phyloP scores from a whole-genome alignment of 2,329 filamentous ascomycete species.

The Calonectria leucothoes region DNA sequence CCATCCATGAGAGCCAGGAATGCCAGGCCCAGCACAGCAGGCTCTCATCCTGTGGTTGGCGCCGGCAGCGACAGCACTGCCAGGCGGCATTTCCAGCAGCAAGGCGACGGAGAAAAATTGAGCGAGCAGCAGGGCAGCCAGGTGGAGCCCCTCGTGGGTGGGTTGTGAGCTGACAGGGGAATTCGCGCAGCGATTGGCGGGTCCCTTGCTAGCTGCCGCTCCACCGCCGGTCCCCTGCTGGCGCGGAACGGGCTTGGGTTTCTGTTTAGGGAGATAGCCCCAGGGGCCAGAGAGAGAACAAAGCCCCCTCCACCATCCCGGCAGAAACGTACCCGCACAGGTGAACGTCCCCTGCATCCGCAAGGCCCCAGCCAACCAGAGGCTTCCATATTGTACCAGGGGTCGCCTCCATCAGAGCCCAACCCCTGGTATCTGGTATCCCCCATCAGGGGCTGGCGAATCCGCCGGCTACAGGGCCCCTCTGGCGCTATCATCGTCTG shows the following conservation, averaged over 20 bases:
- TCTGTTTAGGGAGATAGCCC: slow-evolving; percentile 35
- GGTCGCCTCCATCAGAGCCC: neutral
- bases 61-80: neutral
- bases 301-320: slow-evolving; percentile 2
- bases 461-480: neutral
- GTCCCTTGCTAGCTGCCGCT: neutral
- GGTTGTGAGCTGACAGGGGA: slow-evolving; percentile 7
- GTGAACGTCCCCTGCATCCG: slow-evolving; percentile 8
- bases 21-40: neutral
- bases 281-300: slow-evolving; percentile 29
- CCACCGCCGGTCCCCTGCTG: slow-evolving; percentile 20
- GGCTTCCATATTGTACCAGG: neutral
- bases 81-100: neutral
- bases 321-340: slow-evolving; percentile 8
- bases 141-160: neutral
- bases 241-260: slow-evolving; percentile 33
- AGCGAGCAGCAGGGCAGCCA: neutral
- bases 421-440: slow-evolving; percentile 7
- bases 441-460: neutral
- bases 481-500: neutral
- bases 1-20: neutral
- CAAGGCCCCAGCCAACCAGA: slow-evolving; percentile 17
- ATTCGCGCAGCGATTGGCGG: slow-evolving; percentile 12
- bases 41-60: neutral
- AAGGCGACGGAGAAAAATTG: neutral